A percentile compares a stretch with the other conserved stretches of the same genome.
These are phyloP conservation scores for Pseudopithomyces maydicus DNA, from an alignment of 2,329 filamentous ascomycete species.

Conservation along the genomic window DNA sequence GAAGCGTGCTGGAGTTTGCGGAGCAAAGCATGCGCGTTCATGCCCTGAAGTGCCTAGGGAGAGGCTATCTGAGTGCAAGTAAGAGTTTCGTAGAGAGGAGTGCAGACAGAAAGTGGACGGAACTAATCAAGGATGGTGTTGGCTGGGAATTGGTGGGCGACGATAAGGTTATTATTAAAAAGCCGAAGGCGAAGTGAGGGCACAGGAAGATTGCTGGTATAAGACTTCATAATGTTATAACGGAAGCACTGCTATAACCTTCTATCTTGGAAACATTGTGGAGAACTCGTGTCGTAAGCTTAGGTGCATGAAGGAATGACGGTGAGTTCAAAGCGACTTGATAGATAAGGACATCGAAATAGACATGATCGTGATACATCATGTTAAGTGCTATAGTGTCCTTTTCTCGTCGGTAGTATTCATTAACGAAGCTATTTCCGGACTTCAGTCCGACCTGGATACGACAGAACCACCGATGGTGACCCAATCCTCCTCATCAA, in stretches of 20 bases:
- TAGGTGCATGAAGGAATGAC: too few relatives aligned
- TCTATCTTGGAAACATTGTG: too few relatives aligned
- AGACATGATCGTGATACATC: too few relatives aligned
- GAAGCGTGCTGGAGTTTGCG: constrained; percentile 80
- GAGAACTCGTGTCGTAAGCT: too few relatives aligned
- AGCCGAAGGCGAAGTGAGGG: constrained; percentile 53
- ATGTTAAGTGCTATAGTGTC: too few relatives aligned
- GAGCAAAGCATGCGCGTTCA: constrained; percentile 75
- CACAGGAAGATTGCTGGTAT: background rate
- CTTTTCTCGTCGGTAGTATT: too few relatives aligned
- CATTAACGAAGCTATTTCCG: too few relatives aligned
- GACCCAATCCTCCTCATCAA: background rate
- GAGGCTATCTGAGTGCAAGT: constrained; percentile 78
- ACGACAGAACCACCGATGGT: background rate
- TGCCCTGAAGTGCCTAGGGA: constrained; percentile 84
- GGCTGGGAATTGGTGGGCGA: constrained; percentile 80
- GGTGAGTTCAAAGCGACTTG: too few relatives aligned
- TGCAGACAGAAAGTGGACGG: constrained; percentile 72
- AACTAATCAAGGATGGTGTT: constrained; percentile 72
- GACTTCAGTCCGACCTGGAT: background rate
- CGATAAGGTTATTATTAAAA: constrained; percentile 76
- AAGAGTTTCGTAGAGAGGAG: constrained; percentile 70
- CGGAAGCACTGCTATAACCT: too few relatives aligned
- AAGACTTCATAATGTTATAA: too few relatives aligned
- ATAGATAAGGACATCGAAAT: too few relatives aligned